Evolutionary conservation across 73 alveolate species (phyloP), one percentile per base, ranked within the genome.

Genomic region (Breviolum minutum): DNA sequence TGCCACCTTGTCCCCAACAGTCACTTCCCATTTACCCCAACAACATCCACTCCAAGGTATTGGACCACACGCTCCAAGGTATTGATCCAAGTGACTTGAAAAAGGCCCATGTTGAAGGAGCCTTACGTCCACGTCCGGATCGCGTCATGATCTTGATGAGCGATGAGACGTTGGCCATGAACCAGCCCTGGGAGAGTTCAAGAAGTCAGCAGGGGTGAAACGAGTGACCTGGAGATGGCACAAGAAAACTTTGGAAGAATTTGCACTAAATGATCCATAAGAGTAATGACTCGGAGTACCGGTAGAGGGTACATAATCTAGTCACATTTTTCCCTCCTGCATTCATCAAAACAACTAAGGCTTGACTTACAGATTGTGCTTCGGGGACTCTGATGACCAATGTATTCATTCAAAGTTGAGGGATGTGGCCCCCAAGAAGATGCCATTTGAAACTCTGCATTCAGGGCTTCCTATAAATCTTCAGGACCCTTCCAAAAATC

Each of bases 111-210:
- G 19, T 20, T 6, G 60, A 6, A 26, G 92, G 92, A 26, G 92
- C 92, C 7, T 22, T 20, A 48, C 92, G 92, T 26, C 76, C 76
- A 10, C 27, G 66, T 16, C 16, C 6, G 62, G 92, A 14, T 22
- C 92, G 73, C 10, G 76, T 83, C n/a, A 62, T 61, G 14, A 83
- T 83, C 92, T 83, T 83, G 76, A 83, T 83, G 40, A 17, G 76
- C 26, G 62, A 20, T 24, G 92, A 19, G 92, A 83, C 69, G 13
- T 80, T 60, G n/a, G 92, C 73, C 92, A 62, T 83, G n/a, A 83
- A 62, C 92, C 92, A 83, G 88, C 88, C 88, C 22, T 80, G 71
- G 92, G 54, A 40, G 54, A 40, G n/a, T n/a, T n/a, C n/a, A n/a
- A 68, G 77, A 6, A 14, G 2, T 68, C 77, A 68, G 24, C 1